Evolutionary conservation across 805 yeast species (phyloP).

Genomic region (Metschnikowia chrysomelidarum): DNA sequence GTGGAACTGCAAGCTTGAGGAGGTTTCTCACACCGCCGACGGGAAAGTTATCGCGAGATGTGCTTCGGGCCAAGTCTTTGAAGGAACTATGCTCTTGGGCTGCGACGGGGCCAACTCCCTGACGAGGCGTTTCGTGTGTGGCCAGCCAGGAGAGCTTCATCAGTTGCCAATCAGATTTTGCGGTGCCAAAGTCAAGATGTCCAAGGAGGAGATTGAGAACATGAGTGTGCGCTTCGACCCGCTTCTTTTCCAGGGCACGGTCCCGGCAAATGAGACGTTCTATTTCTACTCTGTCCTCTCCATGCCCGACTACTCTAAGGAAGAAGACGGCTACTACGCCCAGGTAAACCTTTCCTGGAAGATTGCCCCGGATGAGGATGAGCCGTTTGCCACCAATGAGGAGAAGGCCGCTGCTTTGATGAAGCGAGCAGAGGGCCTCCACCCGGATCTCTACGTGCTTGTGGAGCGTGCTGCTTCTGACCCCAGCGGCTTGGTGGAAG

Average conservation of each 20-base stretch:
- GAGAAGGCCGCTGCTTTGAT: slow-evolving; percentile 20
- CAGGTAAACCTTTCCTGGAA: slow-evolving; percentile 23
- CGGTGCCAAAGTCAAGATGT: slow-evolving; percentile 24
- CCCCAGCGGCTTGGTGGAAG: slow-evolving; percentile 14
- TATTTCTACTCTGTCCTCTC: slow-evolving; percentile 29
- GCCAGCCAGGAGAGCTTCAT: slow-evolving; percentile 20
- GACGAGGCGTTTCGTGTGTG: slow-evolving; percentile 17
- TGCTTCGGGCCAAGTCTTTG: too few species aligned
- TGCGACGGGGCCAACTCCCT: too few species aligned
- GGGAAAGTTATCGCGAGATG: too few species aligned
- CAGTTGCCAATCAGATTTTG: slow-evolving; percentile 26
- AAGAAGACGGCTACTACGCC: slow-evolving; percentile 16
- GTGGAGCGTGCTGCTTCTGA: slow-evolving; percentile 17
- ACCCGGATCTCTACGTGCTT: slow-evolving; percentile 14
- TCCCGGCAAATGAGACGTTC: slow-evolving; percentile 23
- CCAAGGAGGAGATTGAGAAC: slow-evolving; percentile 18
- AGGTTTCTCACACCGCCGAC: too few species aligned
- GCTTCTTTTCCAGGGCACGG: slow-evolving; percentile 29
- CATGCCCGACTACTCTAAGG: slow-evolving; percentile 18
- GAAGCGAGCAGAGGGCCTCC: slow-evolving; percentile 15
- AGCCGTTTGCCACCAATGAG: slow-evolving; percentile 15
- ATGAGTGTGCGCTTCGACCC: slow-evolving; percentile 24
- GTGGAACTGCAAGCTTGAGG: too few species aligned
- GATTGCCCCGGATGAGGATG: slow-evolving; percentile 9
- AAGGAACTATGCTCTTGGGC: too few species aligned